Evolutionary conservation across 768 basidiomycete species (phyloP), one percentile per base, ranked within the genome.

Genomic region (Lanmaoa rubissima): DNA sequence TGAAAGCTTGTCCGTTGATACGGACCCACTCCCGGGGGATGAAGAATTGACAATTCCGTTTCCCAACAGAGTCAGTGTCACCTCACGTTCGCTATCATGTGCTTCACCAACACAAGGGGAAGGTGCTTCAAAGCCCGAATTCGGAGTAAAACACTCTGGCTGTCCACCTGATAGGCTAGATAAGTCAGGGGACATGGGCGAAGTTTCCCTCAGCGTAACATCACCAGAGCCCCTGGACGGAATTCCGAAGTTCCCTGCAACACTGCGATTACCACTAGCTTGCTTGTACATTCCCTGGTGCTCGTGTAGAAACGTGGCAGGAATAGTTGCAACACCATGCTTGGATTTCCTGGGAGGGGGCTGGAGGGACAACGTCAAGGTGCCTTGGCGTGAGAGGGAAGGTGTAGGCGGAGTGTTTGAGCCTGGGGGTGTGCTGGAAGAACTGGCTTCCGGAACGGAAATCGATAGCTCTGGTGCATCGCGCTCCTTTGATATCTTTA

Each of bases 401-500:
- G 68, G 56, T 11, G 42, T 48, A 17, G 60, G 56, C 0, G 56
- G 48, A n/a, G 59, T 52, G 43, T 34, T 51, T n/a, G 60, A 21
- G 69, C 69, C 50, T 65, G 74, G 48, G 70, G 60, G 17, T 71
- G 77, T 60, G 74, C 67, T 34, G 11, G 63, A 55, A 44, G 62
- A 55, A 14, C 47, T 55, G 39, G 51, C 54, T 21, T 64, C 55
- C 12, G 58, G 42, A 9, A 57, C 21, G 9, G 38, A 39, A 61
- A 51, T 53, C 13, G 65, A 63, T 28, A 61, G 42, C 31, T 51
- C 69, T 10, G 54, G 61, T 21, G 50, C 38, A 51, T 78, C 75
- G 16, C 71, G 68, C 48, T 77, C 73, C 50, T 69, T 74, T 21
- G 72, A 74, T 55, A 74, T 78, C 72, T 70, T 78, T 40, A 72